Base-by-base conservation (phyloP, 345 rosid species). In the Capsella bursapastoris region DNA sequence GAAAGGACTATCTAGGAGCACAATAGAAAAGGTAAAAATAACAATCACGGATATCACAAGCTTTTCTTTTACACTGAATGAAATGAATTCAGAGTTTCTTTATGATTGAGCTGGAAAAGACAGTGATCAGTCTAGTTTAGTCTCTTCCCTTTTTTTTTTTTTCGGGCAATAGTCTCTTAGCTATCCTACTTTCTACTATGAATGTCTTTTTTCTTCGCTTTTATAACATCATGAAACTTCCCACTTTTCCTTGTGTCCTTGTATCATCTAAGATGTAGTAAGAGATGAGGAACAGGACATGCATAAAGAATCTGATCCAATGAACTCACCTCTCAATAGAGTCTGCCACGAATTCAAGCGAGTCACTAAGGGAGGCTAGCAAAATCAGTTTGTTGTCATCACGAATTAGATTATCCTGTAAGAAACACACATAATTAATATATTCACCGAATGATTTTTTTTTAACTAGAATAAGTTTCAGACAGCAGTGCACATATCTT, bases 361-460 rank as follows among this genome's bases (percentile, higher is more conserved):
- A 96, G 88, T 96, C 97, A 80, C 98, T 88, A 52, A 95, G 89
- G 50, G 98, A 96, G 63, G 99, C 98, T 63, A 96, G 80, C 89
- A 95, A 85, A 79, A 95, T 83, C 70, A 95, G 86, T 80, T 92
- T 95, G 86, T 85, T 88, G 78, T 90, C 97, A 80, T 96, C 98
- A 71, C 87, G 97, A 67, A 96, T 96, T 70, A 92, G 84, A 87
- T 89, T 89, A 58, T 96, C 99, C 99, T 92, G 96, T 73, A 78
- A 41, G 79, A 37, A 50, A 55, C 31, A 31, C 44, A 62, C 11
- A 8, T 22, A 27, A 38, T 68, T 53, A 10, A 10, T 35, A 63
- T 67, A 28, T 72, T 61, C 59, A 47, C 70, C 43, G 3, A 59
- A 52, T 50, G 13, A 28, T 7, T 57, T 34, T 15, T 25, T 52